Evolutionary conservation across 2,329 filamentous ascomycete species (phyloP), one percentile per base, ranked within the genome.

Genomic region (Bipolaris bicolor): DNA sequence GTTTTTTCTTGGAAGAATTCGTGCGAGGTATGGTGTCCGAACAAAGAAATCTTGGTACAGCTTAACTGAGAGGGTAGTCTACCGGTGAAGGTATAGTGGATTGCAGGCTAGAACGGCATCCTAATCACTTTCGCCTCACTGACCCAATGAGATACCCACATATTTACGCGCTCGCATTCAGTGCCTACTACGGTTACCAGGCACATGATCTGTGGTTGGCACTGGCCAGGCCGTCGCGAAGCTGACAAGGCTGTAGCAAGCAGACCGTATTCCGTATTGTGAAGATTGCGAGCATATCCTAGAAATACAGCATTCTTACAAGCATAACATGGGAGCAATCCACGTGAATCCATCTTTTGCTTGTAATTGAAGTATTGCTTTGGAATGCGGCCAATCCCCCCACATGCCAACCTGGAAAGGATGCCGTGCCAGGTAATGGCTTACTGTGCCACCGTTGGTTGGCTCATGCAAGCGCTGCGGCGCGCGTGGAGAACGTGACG

Each of bases 401-500:
- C 41, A 43, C 7, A 10, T 51, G 22, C 16, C 43, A 53, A 47
- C 16, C 36, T 49, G 11, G 45, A 40, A 51, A 34, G 37, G 49
- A 5, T 43, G 36, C 33, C 37, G 43, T 31, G 45, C 36, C 37
- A 20, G 31, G 22, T 7, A 7, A 10, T 40, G 53, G 48, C 52
- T 47, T 51, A 20, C 39, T 31, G 26, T 52, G 22, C 43, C 11
- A n/a, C 16, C 5, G 26, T 45, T 45, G 29, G 36, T 59, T 59
- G 52, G 57, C 20, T 34, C 7, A 26, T 49, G 16, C 44, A 59
- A 56, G 52, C 57, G 57, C 57, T 46, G 44, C 20, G 52, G 57
- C 44, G 52, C 46, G 31, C 36, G 26, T 53, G 39, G 34, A 18
- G 52, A 39, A n/a, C 47, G 39, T 41, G 24, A 52, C 15, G 16